Percentiles rank a stretch among this genome's conserved stretches.
These are phyloP conservation scores for Dactylellina leptospora DNA, from an alignment of 2,329 filamentous ascomycete species.

Conservation along the genomic window DNA sequence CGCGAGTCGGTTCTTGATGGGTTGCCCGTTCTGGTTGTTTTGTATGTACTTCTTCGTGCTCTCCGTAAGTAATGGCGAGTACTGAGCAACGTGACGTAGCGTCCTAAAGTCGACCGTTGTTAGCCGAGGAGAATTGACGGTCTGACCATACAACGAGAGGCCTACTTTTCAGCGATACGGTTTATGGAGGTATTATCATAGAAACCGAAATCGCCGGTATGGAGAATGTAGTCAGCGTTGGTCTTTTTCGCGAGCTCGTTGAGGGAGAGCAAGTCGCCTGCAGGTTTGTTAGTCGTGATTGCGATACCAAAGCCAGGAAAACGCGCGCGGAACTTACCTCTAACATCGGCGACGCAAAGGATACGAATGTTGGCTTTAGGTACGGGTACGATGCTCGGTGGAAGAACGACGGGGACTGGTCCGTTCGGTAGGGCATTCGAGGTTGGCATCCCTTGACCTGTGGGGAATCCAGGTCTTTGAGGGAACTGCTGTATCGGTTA, in stretches of 20 bases:
- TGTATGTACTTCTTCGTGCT: slow-evolving; percentile 74
- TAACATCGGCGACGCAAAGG: slow-evolving; percentile 76
- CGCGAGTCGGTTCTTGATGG: slow-evolving; percentile 69
- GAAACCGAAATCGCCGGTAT: slow-evolving; percentile 98
- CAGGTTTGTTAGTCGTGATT: slow-evolving; percentile 33
- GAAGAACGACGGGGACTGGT: slow-evolving; percentile 49
- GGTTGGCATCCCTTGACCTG: slow-evolving; percentile 37
- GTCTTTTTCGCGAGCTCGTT: slow-evolving; percentile 96
- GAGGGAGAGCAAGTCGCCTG: slow-evolving; percentile 92
- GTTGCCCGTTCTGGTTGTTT: slow-evolving; percentile 61
- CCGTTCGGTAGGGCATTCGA: slow-evolving; percentile 38
- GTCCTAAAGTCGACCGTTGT: slow-evolving; percentile 69
- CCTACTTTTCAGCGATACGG: slow-evolving; percentile 96
- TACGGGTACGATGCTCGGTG: slow-evolving; percentile 39
- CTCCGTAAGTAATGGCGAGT: slow-evolving; percentile 91
- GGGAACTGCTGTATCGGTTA: slow-evolving; percentile 36
- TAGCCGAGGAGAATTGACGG: slow-evolving; percentile 42
- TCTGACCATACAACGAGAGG: slow-evolving; percentile 54
- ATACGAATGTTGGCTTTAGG: slow-evolving; percentile 67
- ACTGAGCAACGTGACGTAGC: slow-evolving; percentile 96
- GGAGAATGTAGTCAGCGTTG: slow-evolving; percentile 95
- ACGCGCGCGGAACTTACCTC: slow-evolving; percentile 66
- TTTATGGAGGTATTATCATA: slow-evolving; percentile 96
- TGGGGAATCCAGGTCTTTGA: slow-evolving; percentile 16
- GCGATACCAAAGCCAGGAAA: slow-evolving; percentile 17